Base-by-base conservation (phyloP, 164 flowering plant genomes). In the Aristolochia fimbriata region DNA sequence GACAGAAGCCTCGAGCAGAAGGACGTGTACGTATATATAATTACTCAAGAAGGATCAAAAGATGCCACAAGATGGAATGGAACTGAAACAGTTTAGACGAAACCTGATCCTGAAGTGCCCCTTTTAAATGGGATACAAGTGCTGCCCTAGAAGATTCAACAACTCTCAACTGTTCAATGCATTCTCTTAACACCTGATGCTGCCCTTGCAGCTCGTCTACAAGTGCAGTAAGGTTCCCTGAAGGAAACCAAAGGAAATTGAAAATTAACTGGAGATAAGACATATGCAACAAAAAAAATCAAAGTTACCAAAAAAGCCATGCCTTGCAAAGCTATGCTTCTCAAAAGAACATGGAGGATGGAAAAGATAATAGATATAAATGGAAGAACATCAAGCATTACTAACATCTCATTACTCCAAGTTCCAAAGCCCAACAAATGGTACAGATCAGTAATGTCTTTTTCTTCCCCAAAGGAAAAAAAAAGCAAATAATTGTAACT, bases 61-160 rank as follows among this genome's bases (percentile, higher is more conserved):
- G 10, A 22, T 8, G 16, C 12, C 17, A 17, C 6, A 49, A 20
- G 22, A 17, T 4, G 14, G 5, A 49, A 49, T 20, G 6, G 6
- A 49, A 49, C 7, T 15, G 22, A 6, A 49, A 5, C 10, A 1
- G 22, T 49, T 15, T 5, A 37, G 20, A 24, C 10, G 37, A 14
- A 65, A 93, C 99, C 99, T 90, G 88, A 74, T 93, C 99, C 54
- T 80, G 83, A 19, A 90, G 76, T 73, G 95, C 93, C 62, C 83
- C 91, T 63, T 83, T 83, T 59, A 93, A 65, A 68, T 73, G 71
- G 64, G 85, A 74, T 21, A 90, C 79, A 62, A 93, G 95, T 58
- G 58, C 80, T 65, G 80, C 79, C 63, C 92, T 80, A 7, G 88
- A 80, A 61, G 86, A 77, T 72, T 88, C 95, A 61, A 79, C 68